Percentiles rank a stretch among this genome's conserved stretches.
phyloP scores from a whole-genome alignment of 2,329 filamentous ascomycete species.

The Xylariales sp. region DNA sequence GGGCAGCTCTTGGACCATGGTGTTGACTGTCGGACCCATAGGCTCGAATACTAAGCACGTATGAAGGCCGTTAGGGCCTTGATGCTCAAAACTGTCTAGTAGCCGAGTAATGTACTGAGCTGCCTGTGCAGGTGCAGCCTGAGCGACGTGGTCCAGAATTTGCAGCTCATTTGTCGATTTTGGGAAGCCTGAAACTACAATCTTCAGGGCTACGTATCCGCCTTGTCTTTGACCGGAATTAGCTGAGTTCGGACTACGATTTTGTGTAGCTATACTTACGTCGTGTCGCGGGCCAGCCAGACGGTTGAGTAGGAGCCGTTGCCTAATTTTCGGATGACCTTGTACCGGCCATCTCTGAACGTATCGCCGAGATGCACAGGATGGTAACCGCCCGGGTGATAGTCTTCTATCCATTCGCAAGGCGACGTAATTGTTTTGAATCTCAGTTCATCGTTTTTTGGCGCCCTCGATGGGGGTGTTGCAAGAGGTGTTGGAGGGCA shows the following conservation, averaged over 20 bases:
- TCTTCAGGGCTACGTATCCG: conserved; percentile 46
- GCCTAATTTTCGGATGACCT: conserved; percentile 47
- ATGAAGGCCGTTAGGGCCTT: conserved; percentile 58
- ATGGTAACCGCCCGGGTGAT: conserved; percentile 47
- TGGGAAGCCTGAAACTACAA: conserved; percentile 27
- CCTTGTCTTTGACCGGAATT: conserved; percentile 29
- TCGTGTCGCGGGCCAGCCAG: conserved; percentile 47
- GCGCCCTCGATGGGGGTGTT: conserved; percentile 29
- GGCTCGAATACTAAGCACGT: conserved; percentile 56
- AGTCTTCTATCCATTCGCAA: conserved; percentile 46
- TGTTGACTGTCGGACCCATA: conserved; percentile 54
- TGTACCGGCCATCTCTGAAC: conserved; percentile 45
- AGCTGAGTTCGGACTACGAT: not conserved
- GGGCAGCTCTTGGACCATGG: conserved; percentile 50
- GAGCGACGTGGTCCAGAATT: conserved; percentile 36
- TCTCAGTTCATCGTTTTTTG: conserved; percentile 37
- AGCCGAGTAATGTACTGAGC: conserved; percentile 50
- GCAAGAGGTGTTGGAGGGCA: too few species aligned
- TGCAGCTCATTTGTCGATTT: conserved; percentile 36
- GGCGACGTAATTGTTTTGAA: conserved; percentile 44
- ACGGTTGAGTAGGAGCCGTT: conserved; percentile 45
- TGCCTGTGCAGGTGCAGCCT: conserved; percentile 33
- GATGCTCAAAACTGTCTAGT: conserved; percentile 52
- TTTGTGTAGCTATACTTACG: conserved; percentile 33
- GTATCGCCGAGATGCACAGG: conserved; percentile 45